Evolutionary conservation across 192 early-diverging fungal species (phyloP), one percentile per base, ranked within the genome.

Genomic region (Spizellomyces sp.): DNA sequence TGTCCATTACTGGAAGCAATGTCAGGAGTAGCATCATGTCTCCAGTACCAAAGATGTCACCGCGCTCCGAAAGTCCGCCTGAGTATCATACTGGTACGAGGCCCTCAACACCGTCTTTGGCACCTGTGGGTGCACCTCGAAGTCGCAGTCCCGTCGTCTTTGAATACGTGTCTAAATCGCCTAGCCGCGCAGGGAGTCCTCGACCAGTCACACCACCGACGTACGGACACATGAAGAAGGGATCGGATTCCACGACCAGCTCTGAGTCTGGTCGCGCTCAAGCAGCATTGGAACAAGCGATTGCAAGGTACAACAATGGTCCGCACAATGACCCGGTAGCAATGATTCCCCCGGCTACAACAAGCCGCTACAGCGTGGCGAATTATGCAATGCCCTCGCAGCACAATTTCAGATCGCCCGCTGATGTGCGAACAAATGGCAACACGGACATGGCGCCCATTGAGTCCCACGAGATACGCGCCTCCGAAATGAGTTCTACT

Each of bases 1-100:
- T 59, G 71, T 73, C 62, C 48, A 22, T 52, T 45, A 55, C 42
- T 3, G 58, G 46, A 15, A 42, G 45, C 69, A 65, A 9, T 9
- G 22, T 5, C 22, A 41, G 59, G 17, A 61, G 14, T 36, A 42
- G 9, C 15, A 42, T 61, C 59, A 41, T 19, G 42, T 6, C 5
- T 27, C 59, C 59, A 27, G 27, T 36, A 36, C 27, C 27, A 36
- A 36, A 36, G 27, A 36, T 36, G 27, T 36, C 27, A 36, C 14
- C 59, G 42, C 17, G 59, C 59, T 41, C 21, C 36, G 59, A 61
- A 6, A 42, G 59, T 4, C 15, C 42, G 15, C 59, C 59, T 5
- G 17, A 41, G 42, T 61, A 61, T 41, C 5, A 54, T 12, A 54
- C 50, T 19, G 17, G 17, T 19, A 1, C 50, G 50, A 12, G 50